Evolutionary conservation across 306 rosid genomes (phyloP).

Genomic region (Cucurbita argyrosperma): DNA sequence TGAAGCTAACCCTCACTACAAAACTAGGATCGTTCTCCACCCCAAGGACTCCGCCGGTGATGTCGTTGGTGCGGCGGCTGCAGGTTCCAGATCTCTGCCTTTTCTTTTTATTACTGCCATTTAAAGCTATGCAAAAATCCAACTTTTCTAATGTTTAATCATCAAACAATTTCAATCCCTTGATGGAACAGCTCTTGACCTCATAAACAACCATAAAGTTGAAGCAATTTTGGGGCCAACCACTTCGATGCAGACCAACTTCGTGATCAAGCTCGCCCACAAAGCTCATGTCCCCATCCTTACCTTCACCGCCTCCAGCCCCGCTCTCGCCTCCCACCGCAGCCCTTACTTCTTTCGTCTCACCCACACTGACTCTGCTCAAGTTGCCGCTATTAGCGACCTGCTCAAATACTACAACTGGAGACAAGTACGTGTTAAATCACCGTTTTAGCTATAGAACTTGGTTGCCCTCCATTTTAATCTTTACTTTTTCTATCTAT

Average conservation of each 20-base stretch:
- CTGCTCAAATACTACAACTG: slow-evolving; percentile 28
- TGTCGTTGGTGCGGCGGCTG: background rate
- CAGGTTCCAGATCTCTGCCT: background rate
- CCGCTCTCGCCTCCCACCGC: slow-evolving; percentile 22
- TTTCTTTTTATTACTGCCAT: too few species aligned
- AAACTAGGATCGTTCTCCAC: slow-evolving; percentile 16
- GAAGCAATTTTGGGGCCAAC: slow-evolving; percentile 33
- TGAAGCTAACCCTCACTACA: background rate
- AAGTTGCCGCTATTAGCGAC: slow-evolving; percentile 22
- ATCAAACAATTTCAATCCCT: background rate
- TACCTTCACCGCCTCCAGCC: slow-evolving; percentile 40
- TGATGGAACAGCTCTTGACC: slow-evolving; percentile 8
- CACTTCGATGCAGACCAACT: slow-evolving; percentile 34
- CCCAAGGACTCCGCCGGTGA: background rate
- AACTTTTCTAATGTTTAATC: too few species aligned
- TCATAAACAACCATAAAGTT: slow-evolving; percentile 13
- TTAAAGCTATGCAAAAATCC: too few species aligned
- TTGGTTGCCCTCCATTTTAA: too few species aligned
- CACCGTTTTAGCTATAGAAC: too few species aligned
- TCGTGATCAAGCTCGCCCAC: slow-evolving; percentile 30
- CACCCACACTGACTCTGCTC: slow-evolving; percentile 26
- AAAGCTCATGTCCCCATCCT: slow-evolving; percentile 37
- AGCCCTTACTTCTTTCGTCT: slow-evolving; percentile 35
- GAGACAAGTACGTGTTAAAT: background rate
- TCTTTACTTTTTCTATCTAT: too few species aligned